These are phyloP conservation scores for Boletus subparvulus DNA, from an alignment of 768 basidiomycete genomes.

Conservation along the genomic window DNA sequence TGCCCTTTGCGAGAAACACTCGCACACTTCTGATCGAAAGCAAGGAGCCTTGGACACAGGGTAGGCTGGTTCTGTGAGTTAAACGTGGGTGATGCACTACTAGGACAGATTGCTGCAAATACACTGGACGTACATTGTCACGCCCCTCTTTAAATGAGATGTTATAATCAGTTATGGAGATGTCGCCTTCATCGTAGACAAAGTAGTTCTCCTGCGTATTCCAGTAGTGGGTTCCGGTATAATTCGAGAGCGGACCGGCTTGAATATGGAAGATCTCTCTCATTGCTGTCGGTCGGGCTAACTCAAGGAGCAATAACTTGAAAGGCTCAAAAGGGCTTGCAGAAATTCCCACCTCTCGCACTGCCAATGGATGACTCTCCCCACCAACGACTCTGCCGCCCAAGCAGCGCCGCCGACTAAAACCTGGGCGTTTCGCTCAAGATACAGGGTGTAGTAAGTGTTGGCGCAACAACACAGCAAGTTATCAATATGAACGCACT, in stretches of 20 bases:
- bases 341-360: not conserved
- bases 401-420: not conserved
- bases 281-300: slow-evolving; percentile 39
- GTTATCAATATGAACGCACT: too few species aligned
- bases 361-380: too few species aligned
- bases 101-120: not conserved
- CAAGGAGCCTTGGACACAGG: slow-evolving; percentile 61
- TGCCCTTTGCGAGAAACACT: slow-evolving; percentile 1
- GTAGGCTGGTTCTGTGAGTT: slow-evolving; percentile 34
- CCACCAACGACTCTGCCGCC: not conserved
- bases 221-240: slow-evolving; percentile 77
- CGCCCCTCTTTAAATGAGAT: slow-evolving; percentile 68
- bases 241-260: slow-evolving; percentile 66
- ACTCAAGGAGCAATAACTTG: not conserved
- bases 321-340: not conserved
- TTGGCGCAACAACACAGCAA: slow-evolving; percentile 2
- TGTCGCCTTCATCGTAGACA: slow-evolving; percentile 45
- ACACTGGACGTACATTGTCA: slow-evolving; percentile 43
- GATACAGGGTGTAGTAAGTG: not conserved
- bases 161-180: slow-evolving; percentile 46
- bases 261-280: slow-evolving; percentile 80
- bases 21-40: slow-evolving; percentile 67
- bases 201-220: slow-evolving; percentile 76
- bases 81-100: not conserved
- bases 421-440: not conserved